Conservation (phyloP, 208 protist genomes). For the Porcisia hertigi region DNA sequence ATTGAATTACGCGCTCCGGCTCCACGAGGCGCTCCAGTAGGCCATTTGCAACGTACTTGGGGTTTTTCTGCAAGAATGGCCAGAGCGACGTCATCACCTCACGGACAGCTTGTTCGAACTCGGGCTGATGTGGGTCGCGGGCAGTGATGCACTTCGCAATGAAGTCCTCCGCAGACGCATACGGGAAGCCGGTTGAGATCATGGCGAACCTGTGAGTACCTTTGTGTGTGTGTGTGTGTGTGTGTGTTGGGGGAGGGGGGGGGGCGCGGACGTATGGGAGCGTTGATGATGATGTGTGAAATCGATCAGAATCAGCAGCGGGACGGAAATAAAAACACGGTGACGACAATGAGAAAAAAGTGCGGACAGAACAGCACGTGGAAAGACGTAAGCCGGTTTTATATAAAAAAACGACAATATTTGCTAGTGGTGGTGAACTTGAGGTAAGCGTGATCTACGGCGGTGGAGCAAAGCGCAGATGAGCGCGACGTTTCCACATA, state of each 20-base stretch:
- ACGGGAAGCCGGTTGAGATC: conserved; percentile 10
- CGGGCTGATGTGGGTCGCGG: conserved; percentile 81
- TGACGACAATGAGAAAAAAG: background rate
- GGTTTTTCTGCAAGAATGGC: conserved; percentile 83
- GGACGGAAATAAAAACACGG: background rate
- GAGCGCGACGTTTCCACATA: background rate
- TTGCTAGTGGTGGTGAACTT: background rate
- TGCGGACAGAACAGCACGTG: background rate
- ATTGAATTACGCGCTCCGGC: conserved; percentile 89
- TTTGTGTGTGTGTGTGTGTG: no score
- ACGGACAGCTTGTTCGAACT: conserved; percentile 89
- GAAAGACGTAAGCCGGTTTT: background rate
- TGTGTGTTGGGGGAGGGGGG: background rate
- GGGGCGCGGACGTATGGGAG: background rate
- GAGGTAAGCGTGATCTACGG: background rate
- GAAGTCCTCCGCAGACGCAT: conserved; percentile 61
- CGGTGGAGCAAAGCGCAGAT: background rate
- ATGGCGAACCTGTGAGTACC: background rate
- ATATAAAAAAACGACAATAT: background rate
- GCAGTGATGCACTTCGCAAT: conserved; percentile 43
- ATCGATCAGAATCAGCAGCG: background rate
- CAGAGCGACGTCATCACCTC: conserved; percentile 87
- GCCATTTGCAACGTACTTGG: conserved; percentile 63
- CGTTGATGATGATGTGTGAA: background rate
- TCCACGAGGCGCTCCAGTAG: conserved; percentile 89